Conservation (phyloP, 306 rosid genomes). For the Dryas octopetala region DNA sequence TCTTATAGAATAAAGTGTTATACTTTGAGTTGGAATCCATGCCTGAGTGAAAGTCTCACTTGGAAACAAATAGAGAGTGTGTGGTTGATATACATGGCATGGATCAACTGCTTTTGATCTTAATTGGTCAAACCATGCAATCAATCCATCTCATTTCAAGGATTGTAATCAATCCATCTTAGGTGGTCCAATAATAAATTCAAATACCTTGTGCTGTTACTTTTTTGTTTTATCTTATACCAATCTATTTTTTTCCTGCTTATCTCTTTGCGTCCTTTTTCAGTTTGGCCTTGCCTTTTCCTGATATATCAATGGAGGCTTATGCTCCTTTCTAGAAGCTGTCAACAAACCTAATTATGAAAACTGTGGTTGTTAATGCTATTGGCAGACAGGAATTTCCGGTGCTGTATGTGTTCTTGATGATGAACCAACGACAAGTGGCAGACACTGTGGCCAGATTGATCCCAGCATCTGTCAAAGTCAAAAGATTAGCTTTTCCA, state of each 20-base stretch:
- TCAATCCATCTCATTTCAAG: background rate
- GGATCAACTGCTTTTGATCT: background rate
- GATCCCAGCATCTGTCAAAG: constrained; percentile 82
- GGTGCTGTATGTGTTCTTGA: constrained; percentile 93
- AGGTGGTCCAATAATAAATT: background rate
- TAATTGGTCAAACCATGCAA: background rate
- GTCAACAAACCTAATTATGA: constrained; percentile 25
- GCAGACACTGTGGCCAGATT: constrained; percentile 83
- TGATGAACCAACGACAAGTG: constrained; percentile 91
- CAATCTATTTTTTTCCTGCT: background rate
- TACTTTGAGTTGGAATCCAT: constrained; percentile 3
- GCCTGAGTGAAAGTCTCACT: background rate
- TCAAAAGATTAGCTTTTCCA: constrained; percentile 76
- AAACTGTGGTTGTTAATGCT: constrained; percentile 23
- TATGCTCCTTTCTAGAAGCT: background rate
- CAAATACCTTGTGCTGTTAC: background rate
- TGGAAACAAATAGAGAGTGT: background rate
- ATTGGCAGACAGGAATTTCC: constrained; percentile 78
- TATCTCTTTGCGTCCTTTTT: background rate
- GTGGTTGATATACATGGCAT: background rate
- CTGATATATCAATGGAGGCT: background rate
- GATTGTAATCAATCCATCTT: background rate
- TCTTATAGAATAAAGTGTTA: background rate
- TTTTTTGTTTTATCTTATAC: constrained; percentile 4
- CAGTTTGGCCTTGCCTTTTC: constrained; percentile 8